Evolutionary conservation across 2,329 filamentous ascomycete species (phyloP).

Genomic region (Elsinoe batatas): DNA sequence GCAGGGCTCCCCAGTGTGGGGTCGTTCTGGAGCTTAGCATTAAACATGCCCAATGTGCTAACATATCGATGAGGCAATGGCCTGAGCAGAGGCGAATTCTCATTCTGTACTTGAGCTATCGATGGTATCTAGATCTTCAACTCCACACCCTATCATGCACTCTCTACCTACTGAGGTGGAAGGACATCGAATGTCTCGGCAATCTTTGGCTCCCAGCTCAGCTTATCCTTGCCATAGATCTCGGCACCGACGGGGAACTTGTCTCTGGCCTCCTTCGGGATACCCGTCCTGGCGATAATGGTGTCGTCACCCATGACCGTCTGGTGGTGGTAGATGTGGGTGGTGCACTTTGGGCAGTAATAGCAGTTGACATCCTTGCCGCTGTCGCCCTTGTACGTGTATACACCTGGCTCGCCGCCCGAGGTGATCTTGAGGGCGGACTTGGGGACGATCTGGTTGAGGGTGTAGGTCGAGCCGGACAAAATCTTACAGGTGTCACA

Average conservation of each 20-base stretch:
- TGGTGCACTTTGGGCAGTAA: slow-evolving; percentile 48
- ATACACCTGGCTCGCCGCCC: neutral
- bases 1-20: too few relatives aligned
- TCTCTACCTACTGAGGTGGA: slow-evolving; percentile 21
- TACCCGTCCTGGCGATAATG: slow-evolving; percentile 43
- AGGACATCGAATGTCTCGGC: slow-evolving; percentile 37
- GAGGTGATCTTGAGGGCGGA: slow-evolving; percentile 43
- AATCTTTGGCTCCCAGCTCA: slow-evolving; percentile 42
- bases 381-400: slow-evolving; percentile 17
- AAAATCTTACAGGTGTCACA: slow-evolving; percentile 49
- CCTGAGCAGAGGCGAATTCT: too few relatives aligned
- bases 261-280: slow-evolving; percentile 37
- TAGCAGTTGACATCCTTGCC: slow-evolving; percentile 48
- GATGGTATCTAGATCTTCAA: neutral
- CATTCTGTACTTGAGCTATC: neutral
- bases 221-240: slow-evolving; percentile 43
- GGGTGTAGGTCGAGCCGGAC: slow-evolving; percentile 41
- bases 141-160: neutral
- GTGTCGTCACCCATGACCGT: slow-evolving; percentile 41
- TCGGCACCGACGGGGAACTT: slow-evolving; percentile 43
- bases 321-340: slow-evolving; percentile 48
- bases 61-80: too few relatives aligned
- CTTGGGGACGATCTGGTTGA: slow-evolving; percentile 46
- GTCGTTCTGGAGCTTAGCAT: too few relatives aligned
- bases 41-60: too few relatives aligned